These are phyloP conservation scores for Cryptosporidium sp. DNA, from an alignment of 169 alveolate species.

Conservation along the genomic window DNA sequence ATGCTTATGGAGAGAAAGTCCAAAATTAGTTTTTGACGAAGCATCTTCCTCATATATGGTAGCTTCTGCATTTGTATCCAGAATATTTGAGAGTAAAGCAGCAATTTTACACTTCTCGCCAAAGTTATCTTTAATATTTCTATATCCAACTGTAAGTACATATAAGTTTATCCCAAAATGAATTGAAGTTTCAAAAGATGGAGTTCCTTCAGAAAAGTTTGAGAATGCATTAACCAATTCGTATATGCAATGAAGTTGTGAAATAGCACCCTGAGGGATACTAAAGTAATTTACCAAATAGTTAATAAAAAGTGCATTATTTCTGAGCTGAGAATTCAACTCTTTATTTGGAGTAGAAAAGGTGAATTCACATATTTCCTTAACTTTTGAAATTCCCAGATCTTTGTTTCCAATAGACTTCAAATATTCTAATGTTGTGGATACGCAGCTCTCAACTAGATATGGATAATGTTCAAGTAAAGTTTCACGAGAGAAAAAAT, in stretches of 20 bases:
- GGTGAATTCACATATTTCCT: slow-evolving; percentile 32
- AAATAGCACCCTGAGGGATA: slow-evolving; percentile 18
- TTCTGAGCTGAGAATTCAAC: slow-evolving; percentile 20
- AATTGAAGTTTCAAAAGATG: slow-evolving; percentile 44
- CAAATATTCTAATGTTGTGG: background rate
- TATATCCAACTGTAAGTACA: slow-evolving; percentile 38
- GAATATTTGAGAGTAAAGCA: slow-evolving; percentile 31
- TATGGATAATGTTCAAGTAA: slow-evolving; percentile 21
- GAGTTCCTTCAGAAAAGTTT: background rate
- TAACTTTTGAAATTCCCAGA: background rate
- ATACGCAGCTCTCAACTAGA: slow-evolving; percentile 21
- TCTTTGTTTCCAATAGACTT: background rate
- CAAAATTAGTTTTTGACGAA: slow-evolving; percentile 27
- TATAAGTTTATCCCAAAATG: slow-evolving; percentile 33
- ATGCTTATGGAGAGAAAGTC: slow-evolving; percentile 21
- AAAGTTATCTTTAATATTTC: slow-evolving; percentile 10
- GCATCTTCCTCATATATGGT: slow-evolving; percentile 35
- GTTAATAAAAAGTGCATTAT: slow-evolving; percentile 25
- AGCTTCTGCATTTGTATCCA: slow-evolving; percentile 37
- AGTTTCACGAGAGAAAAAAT: slow-evolving; percentile 13
- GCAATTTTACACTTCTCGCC: slow-evolving; percentile 47
- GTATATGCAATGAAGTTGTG: slow-evolving; percentile 39
- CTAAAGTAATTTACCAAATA: slow-evolving; percentile 55
- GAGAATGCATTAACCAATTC: slow-evolving; percentile 20
- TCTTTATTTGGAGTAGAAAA: slow-evolving; percentile 23